Evolutionary conservation across 2,329 filamentous ascomycete genomes (phyloP), one percentile per base, ranked within the genome.

Genomic region (Xylaria sp.): DNA sequence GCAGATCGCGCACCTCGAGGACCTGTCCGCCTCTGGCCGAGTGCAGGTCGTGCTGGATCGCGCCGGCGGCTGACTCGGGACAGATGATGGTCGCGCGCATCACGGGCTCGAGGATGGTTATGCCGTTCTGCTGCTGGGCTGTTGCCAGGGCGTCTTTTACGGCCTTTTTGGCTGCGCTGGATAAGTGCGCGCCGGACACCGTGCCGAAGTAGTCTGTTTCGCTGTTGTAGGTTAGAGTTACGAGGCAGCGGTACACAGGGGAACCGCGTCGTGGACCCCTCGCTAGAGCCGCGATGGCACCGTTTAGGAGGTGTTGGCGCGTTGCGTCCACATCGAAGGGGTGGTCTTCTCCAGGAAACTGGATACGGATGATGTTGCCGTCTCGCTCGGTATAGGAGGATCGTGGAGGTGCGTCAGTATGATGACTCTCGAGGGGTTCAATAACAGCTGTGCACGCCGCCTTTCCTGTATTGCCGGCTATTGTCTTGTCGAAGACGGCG

Each of bases 51-150:
- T 94, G 92, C 20, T 95, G 90, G 10, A 99, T 92, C 4, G 88
- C 88, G 3, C 94, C 94, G 1, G 97, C 90, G 7, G 89, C 90
- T 6, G 87, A 86, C 80, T 98, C 95, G 61, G 96, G 93, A 59
- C 96, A 94, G 73, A 89, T 90, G 77, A 99, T 97, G 62, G 91
- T 90, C 5, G 93, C 93, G 69, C 91, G 90, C 94, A 98, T 98
- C 64, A 99, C 92, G 1, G 96, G 96, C 78, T 99, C 96, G 82
- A 98, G 91, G 48, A 99, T 84, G 1, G 87, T 87, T 0, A 94
- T 87, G 2, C 84, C 82, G 2, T 83, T 78, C 34, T 82, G 80
- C 10, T 85, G 82, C 65, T 88, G 85, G 0, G 90, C 89, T 20
- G 89, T 85, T 60, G 88, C 87, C 0, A 98, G 86, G 0, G 91